A percentile compares a stretch with the other conserved stretches of the same genome.
Evolutionary conservation across 331 rosid species (phyloP).

Genomic region (Pyracantha coccinea): DNA sequence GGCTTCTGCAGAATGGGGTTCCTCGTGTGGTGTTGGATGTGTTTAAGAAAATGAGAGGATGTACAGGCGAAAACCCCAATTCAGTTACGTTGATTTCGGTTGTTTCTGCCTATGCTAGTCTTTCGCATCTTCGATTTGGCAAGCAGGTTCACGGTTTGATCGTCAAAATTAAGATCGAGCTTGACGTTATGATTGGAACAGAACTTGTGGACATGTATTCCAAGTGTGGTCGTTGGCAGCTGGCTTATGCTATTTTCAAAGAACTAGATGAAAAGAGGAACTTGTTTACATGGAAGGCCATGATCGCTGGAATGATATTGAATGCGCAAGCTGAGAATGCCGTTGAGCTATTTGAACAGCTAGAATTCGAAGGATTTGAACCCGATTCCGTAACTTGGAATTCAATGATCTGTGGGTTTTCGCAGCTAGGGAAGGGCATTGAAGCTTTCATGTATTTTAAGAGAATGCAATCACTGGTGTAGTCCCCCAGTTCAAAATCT

Average conservation of each 20-base stretch:
- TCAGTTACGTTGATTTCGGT: constrained; percentile 45
- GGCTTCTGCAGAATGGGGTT: constrained; percentile 47
- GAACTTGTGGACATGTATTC: constrained; percentile 64
- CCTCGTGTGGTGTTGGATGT: constrained; percentile 29
- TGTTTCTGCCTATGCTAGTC: constrained; percentile 49
- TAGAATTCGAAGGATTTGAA: constrained; percentile 33
- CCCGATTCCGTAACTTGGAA: constrained; percentile 80
- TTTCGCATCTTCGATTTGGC: constrained; percentile 34
- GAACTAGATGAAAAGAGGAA: constrained; percentile 27
- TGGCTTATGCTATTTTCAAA: constrained; percentile 32
- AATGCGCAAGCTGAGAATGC: constrained; percentile 44
- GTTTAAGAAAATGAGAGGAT: constrained; percentile 41
- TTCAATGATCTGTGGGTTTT: constrained; percentile 57
- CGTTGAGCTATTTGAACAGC: constrained; percentile 31
- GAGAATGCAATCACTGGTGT: constrained; percentile 44
- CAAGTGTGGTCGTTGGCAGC: constrained; percentile 57
- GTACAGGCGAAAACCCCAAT: constrained; percentile 24
- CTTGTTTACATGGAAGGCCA: constrained; percentile 55
- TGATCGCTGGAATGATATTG: constrained; percentile 68
- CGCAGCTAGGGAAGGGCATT: constrained; percentile 35
- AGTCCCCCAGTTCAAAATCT: constrained; percentile 38
- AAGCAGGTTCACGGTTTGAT: constrained; percentile 60
- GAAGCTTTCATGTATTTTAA: constrained; percentile 53
- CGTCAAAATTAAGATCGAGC: constrained; percentile 22
- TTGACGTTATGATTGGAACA: constrained; percentile 41